Conservation (phyloP, 2,329 filamentous ascomycete genomes). For the Orbilia ellipsospora region DNA sequence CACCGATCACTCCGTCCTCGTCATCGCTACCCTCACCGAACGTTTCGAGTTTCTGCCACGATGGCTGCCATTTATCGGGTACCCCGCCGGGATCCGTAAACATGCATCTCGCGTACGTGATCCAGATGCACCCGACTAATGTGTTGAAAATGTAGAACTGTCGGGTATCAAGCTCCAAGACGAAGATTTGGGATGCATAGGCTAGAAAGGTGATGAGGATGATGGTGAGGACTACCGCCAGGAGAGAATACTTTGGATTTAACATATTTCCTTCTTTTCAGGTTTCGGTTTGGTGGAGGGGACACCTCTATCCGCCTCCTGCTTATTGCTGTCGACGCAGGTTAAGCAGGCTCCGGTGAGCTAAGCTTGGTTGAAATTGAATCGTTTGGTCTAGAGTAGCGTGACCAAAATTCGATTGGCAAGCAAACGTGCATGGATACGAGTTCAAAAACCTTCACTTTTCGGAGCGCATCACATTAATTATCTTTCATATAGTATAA, state of each 20-base stretch:
- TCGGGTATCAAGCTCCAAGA: conserved; percentile 68
- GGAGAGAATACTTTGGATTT: conserved; percentile 62
- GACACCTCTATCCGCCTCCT: background rate
- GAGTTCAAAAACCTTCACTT: too few species aligned
- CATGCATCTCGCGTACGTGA: conserved; percentile 73
- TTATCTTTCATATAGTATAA: too few species aligned
- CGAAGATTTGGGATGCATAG: conserved; percentile 79
- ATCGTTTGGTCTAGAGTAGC: too few species aligned
- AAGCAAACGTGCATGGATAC: too few species aligned
- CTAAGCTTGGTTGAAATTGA: too few species aligned
- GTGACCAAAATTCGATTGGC: too few species aligned
- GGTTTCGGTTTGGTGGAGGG: background rate
- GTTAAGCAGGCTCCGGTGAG: too few species aligned
- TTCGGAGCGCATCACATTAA: too few species aligned
- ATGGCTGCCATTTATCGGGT: conserved; percentile 62
- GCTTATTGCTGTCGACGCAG: too few species aligned
- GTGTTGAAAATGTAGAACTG: conserved; percentile 75
- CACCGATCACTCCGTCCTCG: conserved; percentile 25
- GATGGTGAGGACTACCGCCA: conserved; percentile 77
- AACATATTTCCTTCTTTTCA: conserved; percentile 52
- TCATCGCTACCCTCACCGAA: conserved; percentile 56
- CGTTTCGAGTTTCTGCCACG: conserved; percentile 41
- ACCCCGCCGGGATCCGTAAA: conserved; percentile 66
- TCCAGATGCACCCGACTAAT: conserved; percentile 73
- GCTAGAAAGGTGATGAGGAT: conserved; percentile 75